Evolutionary conservation across 148 eudicot species (phyloP), one percentile per base, ranked within the genome.

Genomic region (Hydrangea macrophylla): DNA sequence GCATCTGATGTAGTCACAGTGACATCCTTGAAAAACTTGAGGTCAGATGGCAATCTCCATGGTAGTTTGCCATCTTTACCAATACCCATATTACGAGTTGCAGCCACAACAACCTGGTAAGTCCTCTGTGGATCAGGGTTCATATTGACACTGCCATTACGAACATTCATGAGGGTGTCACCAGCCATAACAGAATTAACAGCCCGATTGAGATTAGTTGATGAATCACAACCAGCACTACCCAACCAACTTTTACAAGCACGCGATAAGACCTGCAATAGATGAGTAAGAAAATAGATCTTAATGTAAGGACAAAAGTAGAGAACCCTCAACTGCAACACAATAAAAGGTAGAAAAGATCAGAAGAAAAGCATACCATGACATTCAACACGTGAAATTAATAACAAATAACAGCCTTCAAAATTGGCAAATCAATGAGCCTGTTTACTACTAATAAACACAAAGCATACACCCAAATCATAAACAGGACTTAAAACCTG

Each of bases 31-130:
- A 94, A 90, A 73, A 84, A 81, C 62, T 90, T 88, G 45, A 90
- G 83, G 65, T 94, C 97, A 56, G 88, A 78, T 2, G 97, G 96
- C 81, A 94, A 84, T 30, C 58, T 91, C 99, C 99, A 94, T 1
- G 99, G 99, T 75, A 94, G 73, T 69, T 81, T 85, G 64, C 97
- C 96, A 73, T 94, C 92, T 76, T 90, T 93, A 5, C 98, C 96
- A 30, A 93, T 93, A 57, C 98, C 98, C 92, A 93, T 86, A 55
- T 81, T 80, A 45, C 71, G 80, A 57, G 97, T 93, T 40, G 97
- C 97, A 70, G 96, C 98, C 39, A 93, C 97, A 25, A 93, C 89
- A 69, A 93, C 98, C 70, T 90, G 97, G 82, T 90, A 90, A 27
- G 79, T 85, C 70, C 88, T 87, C 31, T 25, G 73, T 26, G 72